Base-by-base conservation (phyloP, 1,139 yeast species). In the Scheffersomyces lignicola region DNA sequence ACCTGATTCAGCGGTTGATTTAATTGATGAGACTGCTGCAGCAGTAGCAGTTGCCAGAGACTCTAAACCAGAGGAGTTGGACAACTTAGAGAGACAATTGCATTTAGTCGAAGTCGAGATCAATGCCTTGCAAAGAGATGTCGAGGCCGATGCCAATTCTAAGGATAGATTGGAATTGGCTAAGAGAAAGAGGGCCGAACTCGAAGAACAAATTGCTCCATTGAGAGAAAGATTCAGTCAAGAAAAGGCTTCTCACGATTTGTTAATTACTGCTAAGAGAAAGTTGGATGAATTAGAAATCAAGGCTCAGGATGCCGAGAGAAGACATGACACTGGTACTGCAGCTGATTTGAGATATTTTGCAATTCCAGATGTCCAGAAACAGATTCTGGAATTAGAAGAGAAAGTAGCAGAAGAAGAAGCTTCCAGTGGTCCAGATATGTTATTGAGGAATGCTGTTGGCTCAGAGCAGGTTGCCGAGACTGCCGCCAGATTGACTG, bases 11-110 rank as follows among this genome's bases (percentile, higher is more conserved):
- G 99, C 99, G 1, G 95, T 92, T 43, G 99, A 92, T 62, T 73
- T 92, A 51, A 88, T 92, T 47, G 99, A 92, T 68, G 97, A 92
- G 59, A 78, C 97, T 7, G 95, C 97, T 34, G 98, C 98, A 2
- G 81, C 95, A 38, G 98, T 92, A 32, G 97, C 97, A 1, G 98
- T 92, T 35, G 96, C 97, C 3, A 80, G 98, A 62, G 98, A 92
- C 57, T 90, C 97, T 3, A 88, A 88, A 59, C 99, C 99, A 2
- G 99, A 92, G 63, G 97, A 89, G 58, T 75, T 92, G 51, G 98
- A 92, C 62, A 83, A 80, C 34, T 76, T 89, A 49, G 99, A 92
- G 65, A 85, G 98, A 63, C 88, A 88, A 63, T 74, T 90, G 39
- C 95, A 89, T 57, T 76, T 92, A 49, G 66, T 92, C 25, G 95